These are phyloP conservation scores for Diplodia intermedia DNA, from an alignment of 2,329 filamentous ascomycete species.

Conservation along the genomic window DNA sequence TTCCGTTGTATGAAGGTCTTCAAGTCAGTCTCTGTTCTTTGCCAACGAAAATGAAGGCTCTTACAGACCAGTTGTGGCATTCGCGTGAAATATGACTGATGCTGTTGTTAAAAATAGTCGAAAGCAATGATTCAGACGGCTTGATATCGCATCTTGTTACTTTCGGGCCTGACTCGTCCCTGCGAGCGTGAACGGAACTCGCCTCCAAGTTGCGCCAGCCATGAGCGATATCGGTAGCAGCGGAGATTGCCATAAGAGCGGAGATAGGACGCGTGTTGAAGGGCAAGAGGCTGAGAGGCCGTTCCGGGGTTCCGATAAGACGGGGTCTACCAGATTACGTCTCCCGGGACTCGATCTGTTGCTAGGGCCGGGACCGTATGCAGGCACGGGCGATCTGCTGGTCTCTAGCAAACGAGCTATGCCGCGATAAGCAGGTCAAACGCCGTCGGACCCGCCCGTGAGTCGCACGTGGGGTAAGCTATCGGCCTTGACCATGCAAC, in stretches of 20 bases:
- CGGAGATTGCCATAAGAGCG: neutral
- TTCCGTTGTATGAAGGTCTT: too few species aligned
- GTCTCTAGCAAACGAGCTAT: slow-evolving; percentile 8
- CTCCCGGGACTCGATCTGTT: slow-evolving; percentile 3
- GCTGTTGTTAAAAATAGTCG: neutral
- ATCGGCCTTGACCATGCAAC: neutral
- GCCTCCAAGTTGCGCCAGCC: neutral
- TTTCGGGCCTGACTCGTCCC: slow-evolving; percentile 8
- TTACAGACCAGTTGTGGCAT: too few species aligned
- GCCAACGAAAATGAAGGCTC: too few species aligned
- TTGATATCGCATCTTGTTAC: neutral
- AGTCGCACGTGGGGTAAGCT: slow-evolving; percentile 15
- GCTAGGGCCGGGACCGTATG: slow-evolving; percentile 1
- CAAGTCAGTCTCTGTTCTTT: too few species aligned
- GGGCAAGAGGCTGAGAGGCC: neutral
- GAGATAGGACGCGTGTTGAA: neutral
- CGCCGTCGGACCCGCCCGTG: slow-evolving; percentile 11
- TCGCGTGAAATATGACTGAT: neutral
- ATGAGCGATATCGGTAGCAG: neutral
- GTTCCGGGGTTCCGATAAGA: slow-evolving; percentile 7
- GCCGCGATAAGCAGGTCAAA: slow-evolving; percentile 25
- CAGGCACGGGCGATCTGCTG: slow-evolving; percentile 26
- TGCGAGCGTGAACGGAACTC: neutral
- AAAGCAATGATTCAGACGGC: neutral
- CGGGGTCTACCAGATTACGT: slow-evolving; percentile 13